These are phyloP conservation scores for Hyaloscypha bicolor DNA, from an alignment of 495 filamentous ascomycete genomes.

Conservation along the genomic window DNA sequence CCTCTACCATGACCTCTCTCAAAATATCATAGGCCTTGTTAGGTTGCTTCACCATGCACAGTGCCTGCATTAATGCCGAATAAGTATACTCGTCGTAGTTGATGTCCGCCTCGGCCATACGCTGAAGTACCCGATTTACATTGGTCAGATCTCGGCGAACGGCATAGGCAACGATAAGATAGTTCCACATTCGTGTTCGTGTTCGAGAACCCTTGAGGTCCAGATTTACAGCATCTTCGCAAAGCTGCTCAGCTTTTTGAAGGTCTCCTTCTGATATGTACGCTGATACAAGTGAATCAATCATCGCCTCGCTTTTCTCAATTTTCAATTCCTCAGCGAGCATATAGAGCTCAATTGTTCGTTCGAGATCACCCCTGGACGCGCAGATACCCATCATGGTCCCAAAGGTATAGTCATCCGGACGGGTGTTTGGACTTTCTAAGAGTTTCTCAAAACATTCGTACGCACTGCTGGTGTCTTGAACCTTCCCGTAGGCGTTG, in stretches of 20 bases:
- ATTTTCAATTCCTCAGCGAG: constrained; percentile 50
- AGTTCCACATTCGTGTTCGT: constrained; percentile 71
- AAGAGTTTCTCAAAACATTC: constrained; percentile 60
- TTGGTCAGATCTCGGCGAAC: constrained; percentile 61
- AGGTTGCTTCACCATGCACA: constrained; percentile 61
- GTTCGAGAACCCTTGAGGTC: constrained; percentile 47
- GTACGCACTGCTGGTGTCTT: constrained; percentile 66
- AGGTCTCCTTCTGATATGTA: constrained; percentile 66
- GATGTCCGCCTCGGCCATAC: constrained; percentile 62
- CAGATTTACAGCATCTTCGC: constrained; percentile 42
- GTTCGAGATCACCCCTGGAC: constrained; percentile 73
- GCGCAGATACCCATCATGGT: constrained; percentile 73
- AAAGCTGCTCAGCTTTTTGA: constrained; percentile 61
- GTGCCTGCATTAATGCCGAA: constrained; percentile 69
- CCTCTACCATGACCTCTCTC: constrained; percentile 55
- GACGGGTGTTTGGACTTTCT: constrained; percentile 38
- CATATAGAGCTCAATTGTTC: constrained; percentile 61
- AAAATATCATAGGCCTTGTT: constrained; percentile 70
- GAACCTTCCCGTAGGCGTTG: constrained; percentile 64
- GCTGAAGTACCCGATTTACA: constrained; percentile 59
- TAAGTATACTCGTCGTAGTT: constrained; percentile 73
- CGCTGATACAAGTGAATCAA: constrained; percentile 65
- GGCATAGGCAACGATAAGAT: constrained; percentile 68
- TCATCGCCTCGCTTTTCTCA: constrained; percentile 49
- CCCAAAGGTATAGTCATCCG: constrained; percentile 64